These are phyloP conservation scores for Coffea humblotiana DNA, from an alignment of 305 asterid genomes.

Conservation along the genomic window DNA sequence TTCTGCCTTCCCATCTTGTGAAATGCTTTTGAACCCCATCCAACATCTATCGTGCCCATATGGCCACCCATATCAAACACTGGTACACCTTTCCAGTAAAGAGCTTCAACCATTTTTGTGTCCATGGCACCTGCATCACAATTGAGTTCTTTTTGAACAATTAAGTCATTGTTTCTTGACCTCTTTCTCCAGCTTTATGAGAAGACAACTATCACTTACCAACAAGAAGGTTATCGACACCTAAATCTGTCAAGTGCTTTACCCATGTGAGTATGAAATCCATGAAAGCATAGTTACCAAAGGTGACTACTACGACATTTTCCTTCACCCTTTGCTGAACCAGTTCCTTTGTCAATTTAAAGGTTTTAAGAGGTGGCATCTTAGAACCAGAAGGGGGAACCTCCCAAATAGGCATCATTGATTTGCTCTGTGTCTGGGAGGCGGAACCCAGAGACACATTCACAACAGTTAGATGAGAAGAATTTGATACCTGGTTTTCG, in stretches of 20 bases:
- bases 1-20: conserved; percentile 98
- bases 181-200: conserved; percentile 10
- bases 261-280: conserved; percentile 98
- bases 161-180: background rate
- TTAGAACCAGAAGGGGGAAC: conserved; percentile 77
- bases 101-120: conserved; percentile 89
- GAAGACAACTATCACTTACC: conserved; percentile 51
- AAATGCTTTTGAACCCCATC: conserved; percentile 94
- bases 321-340: conserved; percentile 74
- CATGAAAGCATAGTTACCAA: conserved; percentile 98
- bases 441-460: conserved; percentile 28
- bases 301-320: conserved; percentile 75
- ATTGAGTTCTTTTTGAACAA: background rate
- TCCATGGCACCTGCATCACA: conserved; percentile 84
- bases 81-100: conserved; percentile 95
- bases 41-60: conserved; percentile 91
- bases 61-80: conserved; percentile 98
- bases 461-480: conserved; percentile 37
- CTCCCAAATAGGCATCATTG: conserved; percentile 65
- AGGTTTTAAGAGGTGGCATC: conserved; percentile 75
- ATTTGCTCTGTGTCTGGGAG: conserved; percentile 28
- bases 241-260: conserved; percentile 86
- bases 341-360: conserved; percentile 73
- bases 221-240: conserved; percentile 84
- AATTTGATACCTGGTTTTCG: conserved; percentile 35